Conservation (phyloP, 345 rosid species). For the Microcos paniculata region DNA sequence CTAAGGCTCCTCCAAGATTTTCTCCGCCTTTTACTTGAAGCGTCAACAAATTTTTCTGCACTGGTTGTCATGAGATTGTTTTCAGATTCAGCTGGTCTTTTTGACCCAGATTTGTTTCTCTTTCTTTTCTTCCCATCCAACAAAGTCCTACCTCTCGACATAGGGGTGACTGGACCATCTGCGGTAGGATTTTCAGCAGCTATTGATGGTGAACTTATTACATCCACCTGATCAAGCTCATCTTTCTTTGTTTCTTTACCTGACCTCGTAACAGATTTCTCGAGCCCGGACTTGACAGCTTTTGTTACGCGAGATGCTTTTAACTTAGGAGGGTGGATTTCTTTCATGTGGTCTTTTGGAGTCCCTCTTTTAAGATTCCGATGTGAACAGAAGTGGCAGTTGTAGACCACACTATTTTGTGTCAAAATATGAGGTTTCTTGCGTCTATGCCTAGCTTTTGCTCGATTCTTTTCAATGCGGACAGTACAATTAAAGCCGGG, state of each 20-base stretch:
- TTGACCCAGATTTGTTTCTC: conserved; percentile 40
- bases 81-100: conserved; percentile 34
- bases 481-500: conserved; percentile 73
- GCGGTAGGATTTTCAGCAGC: conserved; percentile 15
- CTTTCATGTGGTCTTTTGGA: conserved; percentile 49
- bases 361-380: conserved; percentile 55
- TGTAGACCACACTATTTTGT: conserved; percentile 67
- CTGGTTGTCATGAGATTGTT: conserved; percentile 7
- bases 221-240: conserved; percentile 5
- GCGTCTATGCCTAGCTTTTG: conserved; percentile 30
- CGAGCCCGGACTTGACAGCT: conserved; percentile 17
- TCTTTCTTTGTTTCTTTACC: conserved; percentile 19
- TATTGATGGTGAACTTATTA: conserved; percentile 21
- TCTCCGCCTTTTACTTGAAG: conserved; percentile 47
- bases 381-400: conserved; percentile 64
- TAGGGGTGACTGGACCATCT: conserved; percentile 34
- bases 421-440: conserved; percentile 31
- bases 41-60: conserved; percentile 19
- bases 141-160: conserved; percentile 25
- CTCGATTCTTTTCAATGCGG: conserved; percentile 49
- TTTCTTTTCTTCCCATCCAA: conserved; percentile 43
- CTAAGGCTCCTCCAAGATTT: conserved; percentile 52
- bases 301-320: conserved; percentile 1
- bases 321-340: conserved; percentile 35
- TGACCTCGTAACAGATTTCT: background rate